Base-by-base conservation (phyloP, 1,284 basidiomycete species). In the Sporisorium graminicola region DNA sequence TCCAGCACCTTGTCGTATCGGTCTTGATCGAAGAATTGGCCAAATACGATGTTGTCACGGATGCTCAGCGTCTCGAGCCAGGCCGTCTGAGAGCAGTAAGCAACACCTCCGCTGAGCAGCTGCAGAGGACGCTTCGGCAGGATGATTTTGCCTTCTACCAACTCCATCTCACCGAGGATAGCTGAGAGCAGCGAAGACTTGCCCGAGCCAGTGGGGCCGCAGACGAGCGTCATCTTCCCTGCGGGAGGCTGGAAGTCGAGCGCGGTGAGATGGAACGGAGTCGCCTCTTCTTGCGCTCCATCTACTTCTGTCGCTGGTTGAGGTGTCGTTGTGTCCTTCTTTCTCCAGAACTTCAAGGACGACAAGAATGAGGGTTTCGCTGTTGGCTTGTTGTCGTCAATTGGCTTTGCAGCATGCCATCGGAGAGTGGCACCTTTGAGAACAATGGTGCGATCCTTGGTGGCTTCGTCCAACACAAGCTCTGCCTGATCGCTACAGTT, bases 371-470 rank as follows among this genome's bases (percentile, higher is more conserved):
- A 50, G 8, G 57, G 53, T 31, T 58, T 65, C 14, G 44, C 22
- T 12, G 62, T 8, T 0, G 51, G 13, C 12, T 61, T 55, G 8
- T 31, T 46, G n/a, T 35, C 7, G 18, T 58, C 49, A 7, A 29
- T 10, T 8, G 51, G 20, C 43, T 68, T 73, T 6, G 33, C 20
- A 13, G 33, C 31, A 18, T 70, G 62, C 72, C 68, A 71, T 1
- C 59, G 90, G 83, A 93, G 89, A 3, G 89, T 88, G 2, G 90
- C 92, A 43, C 90, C 87, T 62, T 89, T 86, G 50, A 93, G 88
- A 0, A 91, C 91, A 51, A 93, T 87, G 18, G 89, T 90, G 10
- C 87, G 86, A 0, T 82, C 68, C 1, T 68, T 54, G 29, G 64
- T 40, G 10, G 74, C 69, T 2, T 83, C 33, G 14, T 57, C 8